A percentile compares a stretch with the other conserved stretches of the same genome.
Evolutionary conservation across 306 rosid genomes (phyloP).

Genomic region (Sphenostylis stenocarpa): DNA sequence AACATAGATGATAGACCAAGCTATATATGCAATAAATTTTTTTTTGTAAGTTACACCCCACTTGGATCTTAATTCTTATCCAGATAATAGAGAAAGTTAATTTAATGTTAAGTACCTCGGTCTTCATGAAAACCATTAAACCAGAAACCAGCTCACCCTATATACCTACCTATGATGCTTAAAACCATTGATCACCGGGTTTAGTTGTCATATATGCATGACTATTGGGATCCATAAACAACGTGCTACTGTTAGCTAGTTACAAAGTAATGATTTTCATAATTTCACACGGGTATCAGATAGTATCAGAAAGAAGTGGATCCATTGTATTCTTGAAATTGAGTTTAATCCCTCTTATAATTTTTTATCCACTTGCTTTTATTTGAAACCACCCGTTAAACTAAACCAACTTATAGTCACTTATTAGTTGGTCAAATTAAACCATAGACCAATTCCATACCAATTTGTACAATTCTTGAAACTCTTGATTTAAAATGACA

Average conservation of each 20-base stretch:
- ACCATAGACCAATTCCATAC: neutral
- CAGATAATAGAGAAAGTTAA: too few species aligned
- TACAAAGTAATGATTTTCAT: neutral
- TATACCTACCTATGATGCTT: neutral
- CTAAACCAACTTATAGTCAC: neutral
- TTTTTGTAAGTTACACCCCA: too few species aligned
- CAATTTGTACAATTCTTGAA: neutral
- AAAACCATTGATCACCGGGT: neutral
- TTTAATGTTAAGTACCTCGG: neutral
- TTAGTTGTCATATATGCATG: neutral
- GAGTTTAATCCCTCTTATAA: neutral
- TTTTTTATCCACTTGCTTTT: neutral
- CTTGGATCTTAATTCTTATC: too few species aligned
- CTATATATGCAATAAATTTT: neutral
- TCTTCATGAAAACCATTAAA: neutral
- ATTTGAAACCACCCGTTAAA: neutral
- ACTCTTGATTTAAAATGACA: neutral
- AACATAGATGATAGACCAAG: neutral
- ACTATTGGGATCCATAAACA: neutral
- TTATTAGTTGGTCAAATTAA: neutral
- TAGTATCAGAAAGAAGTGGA: neutral
- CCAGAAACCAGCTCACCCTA: neutral
- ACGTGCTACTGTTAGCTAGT: neutral
- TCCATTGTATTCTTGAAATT: neutral
- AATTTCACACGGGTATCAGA: neutral